Conservation (phyloP, 257 asterid species). For the Oldenlandia corymbosa region DNA sequence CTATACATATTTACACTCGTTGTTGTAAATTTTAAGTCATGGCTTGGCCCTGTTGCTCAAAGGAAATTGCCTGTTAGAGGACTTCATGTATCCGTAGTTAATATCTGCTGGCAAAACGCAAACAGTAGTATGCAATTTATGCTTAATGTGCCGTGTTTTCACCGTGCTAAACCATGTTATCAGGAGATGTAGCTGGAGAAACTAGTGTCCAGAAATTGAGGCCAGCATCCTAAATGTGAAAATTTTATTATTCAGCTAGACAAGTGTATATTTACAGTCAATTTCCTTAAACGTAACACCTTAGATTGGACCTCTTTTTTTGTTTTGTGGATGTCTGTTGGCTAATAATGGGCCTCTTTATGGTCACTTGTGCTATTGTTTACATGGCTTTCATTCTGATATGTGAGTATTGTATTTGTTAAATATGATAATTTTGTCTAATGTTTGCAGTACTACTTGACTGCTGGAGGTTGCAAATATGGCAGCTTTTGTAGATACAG, state of each 20-base stretch:
- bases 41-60: neutral
- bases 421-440: neutral
- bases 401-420: neutral
- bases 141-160: neutral
- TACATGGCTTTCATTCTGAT: neutral
- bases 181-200: neutral
- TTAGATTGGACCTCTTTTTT: neutral
- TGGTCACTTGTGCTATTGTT: neutral
- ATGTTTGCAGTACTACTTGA: conserved; percentile 60
- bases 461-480: conserved; percentile 70
- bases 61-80: too few species aligned
- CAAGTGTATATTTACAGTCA: too few species aligned
- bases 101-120: neutral
- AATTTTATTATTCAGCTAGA: neutral
- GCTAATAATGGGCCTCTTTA: too few species aligned
- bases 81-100: too few species aligned
- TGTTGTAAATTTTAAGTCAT: neutral
- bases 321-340: neutral
- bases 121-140: neutral
- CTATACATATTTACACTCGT: neutral
- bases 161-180: too few species aligned
- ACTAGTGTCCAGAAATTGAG: neutral
- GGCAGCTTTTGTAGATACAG: conserved; percentile 59
- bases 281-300: too few species aligned
- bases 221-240: neutral